Evolutionary conservation across 2,329 filamentous ascomycete genomes (phyloP), one percentile per base, ranked within the genome.

Genomic region (Xylaria sp.): DNA sequence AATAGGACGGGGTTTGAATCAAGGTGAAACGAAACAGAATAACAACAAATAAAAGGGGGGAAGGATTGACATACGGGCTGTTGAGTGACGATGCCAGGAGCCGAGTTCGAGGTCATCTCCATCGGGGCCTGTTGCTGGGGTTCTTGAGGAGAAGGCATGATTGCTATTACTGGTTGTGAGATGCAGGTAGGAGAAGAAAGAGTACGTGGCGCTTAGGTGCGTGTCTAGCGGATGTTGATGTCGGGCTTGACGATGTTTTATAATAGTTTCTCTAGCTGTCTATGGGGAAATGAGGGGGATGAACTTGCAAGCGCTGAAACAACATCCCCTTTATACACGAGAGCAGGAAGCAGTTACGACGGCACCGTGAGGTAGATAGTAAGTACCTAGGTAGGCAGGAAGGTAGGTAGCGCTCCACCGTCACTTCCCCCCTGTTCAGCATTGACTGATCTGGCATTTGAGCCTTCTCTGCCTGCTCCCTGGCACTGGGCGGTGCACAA

Each of bases 41-140:
- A 17, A 25, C n/a, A 14, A 12, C n/a, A 4, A 38, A 21, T 37
- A 1, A 11, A 35, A 21, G 38, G 45, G 56, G 23, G 37, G 15
- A 42, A 12, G 15, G n/a, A 35, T n/a, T n/a, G n/a, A 75, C 78
- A 65, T 70, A 81, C 79, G 33, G 79, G 79, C 71, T 80, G 79
- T 69, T 80, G 76, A 60, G 72, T 72, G 71, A 81, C 72, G 56
- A 80, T 72, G 33, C 77, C 74, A 60, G 72, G 67, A 46, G 47
- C 42, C 0, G 73, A 73, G 53, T 17, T 33, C 11, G 72, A 60
- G 58, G 69, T 65, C 68, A 75, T 73, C 67, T 78, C 76, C 79
- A 81, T 81, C 66, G 79, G 76, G 67, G 76, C 77, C 73, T 81
- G 79, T 71, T 79, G 78, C 61, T 74, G 73, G 64, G 78, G 79